Conservation (phyloP, 805 yeast species). For the Nakazawaea ishiwadae region DNA sequence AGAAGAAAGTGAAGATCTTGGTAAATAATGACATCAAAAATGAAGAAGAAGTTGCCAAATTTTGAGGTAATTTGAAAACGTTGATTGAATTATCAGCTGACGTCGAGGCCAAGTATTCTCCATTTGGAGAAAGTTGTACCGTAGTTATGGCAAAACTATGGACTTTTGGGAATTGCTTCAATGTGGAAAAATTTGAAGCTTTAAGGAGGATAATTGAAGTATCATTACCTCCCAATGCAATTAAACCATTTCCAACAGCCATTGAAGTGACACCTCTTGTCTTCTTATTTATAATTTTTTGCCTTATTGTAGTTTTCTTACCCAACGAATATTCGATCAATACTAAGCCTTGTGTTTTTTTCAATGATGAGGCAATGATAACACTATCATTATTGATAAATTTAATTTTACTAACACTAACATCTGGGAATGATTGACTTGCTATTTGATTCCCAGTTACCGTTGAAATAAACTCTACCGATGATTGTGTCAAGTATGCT, state of each 20-base stretch:
- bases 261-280: conserved; percentile 54
- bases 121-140: conserved; percentile 64
- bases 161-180: conserved; percentile 51
- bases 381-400: conserved; percentile 29
- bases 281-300: conserved; percentile 37
- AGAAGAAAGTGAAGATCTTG: conserved; percentile 19
- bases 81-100: conserved; percentile 75
- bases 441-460: conserved; percentile 33
- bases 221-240: conserved; percentile 62
- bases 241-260: conserved; percentile 38
- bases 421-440: conserved; percentile 23
- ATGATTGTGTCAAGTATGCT: conserved; percentile 52
- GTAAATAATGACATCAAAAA: conserved; percentile 22
- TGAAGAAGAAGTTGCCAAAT: conserved; percentile 37
- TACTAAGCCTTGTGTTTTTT: conserved; percentile 33
- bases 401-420: conserved; percentile 25
- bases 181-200: conserved; percentile 43
- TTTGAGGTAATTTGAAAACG: conserved; percentile 55
- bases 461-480: conserved; percentile 48
- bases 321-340: conserved; percentile 40
- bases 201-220: conserved; percentile 58
- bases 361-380: conserved; percentile 39
- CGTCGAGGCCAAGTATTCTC: conserved; percentile 61
- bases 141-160: conserved; percentile 79
- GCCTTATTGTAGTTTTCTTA: conserved; percentile 36